Evolutionary conservation across 495 filamentous ascomycete species (phyloP).

Genomic region (Saxophila tyrrhenica): DNA sequence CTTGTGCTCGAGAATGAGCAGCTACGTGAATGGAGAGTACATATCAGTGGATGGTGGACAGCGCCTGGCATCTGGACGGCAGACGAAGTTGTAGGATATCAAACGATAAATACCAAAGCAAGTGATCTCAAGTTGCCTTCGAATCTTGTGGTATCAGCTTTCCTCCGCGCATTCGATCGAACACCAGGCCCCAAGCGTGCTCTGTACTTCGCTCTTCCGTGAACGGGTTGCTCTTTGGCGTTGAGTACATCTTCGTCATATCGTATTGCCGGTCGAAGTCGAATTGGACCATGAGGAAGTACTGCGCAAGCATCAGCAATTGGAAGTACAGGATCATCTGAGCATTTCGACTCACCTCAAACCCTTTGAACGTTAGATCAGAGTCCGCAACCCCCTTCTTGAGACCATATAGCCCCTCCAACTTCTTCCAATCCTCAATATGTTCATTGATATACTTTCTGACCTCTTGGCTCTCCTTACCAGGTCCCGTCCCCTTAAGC

Average conservation of each 20-base stretch:
- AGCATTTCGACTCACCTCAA: constrained; percentile 14
- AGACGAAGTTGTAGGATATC: constrained; percentile 9
- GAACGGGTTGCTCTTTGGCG: constrained; percentile 18
- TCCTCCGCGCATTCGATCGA: constrained; percentile 26
- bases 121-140: not conserved
- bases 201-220: constrained; percentile 21
- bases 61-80: constrained; percentile 9
- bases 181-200: constrained; percentile 23
- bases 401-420: constrained; percentile 23
- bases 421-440: constrained; percentile 21
- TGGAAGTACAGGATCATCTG: too few relatives aligned
- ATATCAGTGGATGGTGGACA: constrained; percentile 15
- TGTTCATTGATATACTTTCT: constrained; percentile 25
- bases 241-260: constrained; percentile 25
- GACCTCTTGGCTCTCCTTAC: constrained; percentile 13
- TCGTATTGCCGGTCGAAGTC: constrained; percentile 31
- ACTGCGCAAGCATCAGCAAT: constrained; percentile 9
- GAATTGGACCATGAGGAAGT: constrained; percentile 25
- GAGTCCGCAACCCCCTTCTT: constrained; percentile 25
- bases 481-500: constrained; percentile 21
- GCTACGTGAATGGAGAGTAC: constrained; percentile 41
- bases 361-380: constrained; percentile 21
- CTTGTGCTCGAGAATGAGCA: constrained; percentile 56
- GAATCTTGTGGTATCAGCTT: constrained; percentile 22
- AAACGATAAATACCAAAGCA: not conserved